phyloP scores from a whole-genome alignment of 2,329 filamentous ascomycete genomes.

The Fusarium camptoceras region DNA sequence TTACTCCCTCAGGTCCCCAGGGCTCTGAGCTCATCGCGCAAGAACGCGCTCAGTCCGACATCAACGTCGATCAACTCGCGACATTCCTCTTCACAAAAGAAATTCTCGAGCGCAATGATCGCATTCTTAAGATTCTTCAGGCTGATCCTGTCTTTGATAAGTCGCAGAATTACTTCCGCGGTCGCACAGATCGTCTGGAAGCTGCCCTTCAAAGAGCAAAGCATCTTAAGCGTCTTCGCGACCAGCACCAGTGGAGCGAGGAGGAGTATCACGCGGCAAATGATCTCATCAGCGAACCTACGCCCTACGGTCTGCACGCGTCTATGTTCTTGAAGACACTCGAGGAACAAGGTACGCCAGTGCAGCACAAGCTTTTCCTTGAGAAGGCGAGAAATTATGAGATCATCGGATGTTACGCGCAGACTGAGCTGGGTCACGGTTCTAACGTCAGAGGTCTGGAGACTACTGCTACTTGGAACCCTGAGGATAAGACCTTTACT shows the following conservation, averaged over 20 bases:
- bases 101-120: constrained; percentile 68
- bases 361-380: constrained; percentile 79
- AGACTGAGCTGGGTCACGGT: constrained; percentile 83
- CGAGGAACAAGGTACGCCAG: constrained; percentile 76
- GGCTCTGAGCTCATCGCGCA: constrained; percentile 75
- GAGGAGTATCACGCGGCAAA: constrained; percentile 74
- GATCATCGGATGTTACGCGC: constrained; percentile 82
- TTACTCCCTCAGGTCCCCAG: constrained; percentile 67
- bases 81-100: constrained; percentile 77
- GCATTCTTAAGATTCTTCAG: constrained; percentile 73
- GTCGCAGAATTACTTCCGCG: constrained; percentile 80
- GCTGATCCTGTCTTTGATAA: constrained; percentile 81
- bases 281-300: constrained; percentile 78
- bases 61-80: constrained; percentile 75
- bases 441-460: constrained; percentile 80
- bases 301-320: constrained; percentile 79
- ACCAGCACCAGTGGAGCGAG: constrained; percentile 74
- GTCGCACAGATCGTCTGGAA: constrained; percentile 75
- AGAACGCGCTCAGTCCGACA: constrained; percentile 74
- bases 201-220: constrained; percentile 77
- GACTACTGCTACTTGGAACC: constrained; percentile 79
- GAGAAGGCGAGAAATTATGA: constrained; percentile 76
- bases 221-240: constrained; percentile 73
- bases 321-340: constrained; percentile 66
- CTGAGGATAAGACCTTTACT: constrained; percentile 78